These are phyloP conservation scores for Adansonia grandidieri DNA, from an alignment of 441 rosid genomes.

Conservation along the genomic window DNA sequence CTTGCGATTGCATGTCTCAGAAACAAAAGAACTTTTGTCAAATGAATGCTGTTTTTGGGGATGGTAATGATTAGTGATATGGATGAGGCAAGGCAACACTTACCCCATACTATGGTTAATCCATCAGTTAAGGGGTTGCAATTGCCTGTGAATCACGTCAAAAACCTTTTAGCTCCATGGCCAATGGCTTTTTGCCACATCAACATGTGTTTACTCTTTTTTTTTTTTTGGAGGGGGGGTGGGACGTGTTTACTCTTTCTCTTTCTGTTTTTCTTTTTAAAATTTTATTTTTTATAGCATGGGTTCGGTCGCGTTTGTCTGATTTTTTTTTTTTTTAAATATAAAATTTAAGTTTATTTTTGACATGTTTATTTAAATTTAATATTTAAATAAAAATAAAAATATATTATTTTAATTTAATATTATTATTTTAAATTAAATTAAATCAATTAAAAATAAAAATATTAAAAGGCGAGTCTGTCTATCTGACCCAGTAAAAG, in stretches of 20 bases:
- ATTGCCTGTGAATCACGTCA: not conserved
- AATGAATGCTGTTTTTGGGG: not conserved
- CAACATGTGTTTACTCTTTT: not conserved
- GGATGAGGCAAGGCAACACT: constrained; percentile 11
- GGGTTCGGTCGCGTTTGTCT: not conserved
- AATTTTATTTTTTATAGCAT: not conserved
- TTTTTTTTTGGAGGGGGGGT: not conserved
- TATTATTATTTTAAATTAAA: too few relatives aligned
- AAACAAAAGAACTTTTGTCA: not conserved
- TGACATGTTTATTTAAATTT: too few relatives aligned
- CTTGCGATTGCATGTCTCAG: constrained; percentile 17
- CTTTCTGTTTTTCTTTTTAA: not conserved
- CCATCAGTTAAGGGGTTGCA: not conserved
- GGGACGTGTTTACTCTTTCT: not conserved
- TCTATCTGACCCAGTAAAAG: not conserved
- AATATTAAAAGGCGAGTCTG: not conserved
- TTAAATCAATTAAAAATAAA: too few relatives aligned
- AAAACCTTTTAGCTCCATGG: not conserved
- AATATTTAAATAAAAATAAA: too few relatives aligned
- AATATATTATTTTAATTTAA: too few relatives aligned
- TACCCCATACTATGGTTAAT: not conserved
- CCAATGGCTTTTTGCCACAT: constrained; percentile 7
- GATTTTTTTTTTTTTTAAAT: too few relatives aligned
- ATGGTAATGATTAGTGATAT: not conserved
- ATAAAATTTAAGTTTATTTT: not conserved